Evolutionary conservation across 176 grass and related monocot species (phyloP).

Genomic region (Bolboschoenus planiculmis): DNA sequence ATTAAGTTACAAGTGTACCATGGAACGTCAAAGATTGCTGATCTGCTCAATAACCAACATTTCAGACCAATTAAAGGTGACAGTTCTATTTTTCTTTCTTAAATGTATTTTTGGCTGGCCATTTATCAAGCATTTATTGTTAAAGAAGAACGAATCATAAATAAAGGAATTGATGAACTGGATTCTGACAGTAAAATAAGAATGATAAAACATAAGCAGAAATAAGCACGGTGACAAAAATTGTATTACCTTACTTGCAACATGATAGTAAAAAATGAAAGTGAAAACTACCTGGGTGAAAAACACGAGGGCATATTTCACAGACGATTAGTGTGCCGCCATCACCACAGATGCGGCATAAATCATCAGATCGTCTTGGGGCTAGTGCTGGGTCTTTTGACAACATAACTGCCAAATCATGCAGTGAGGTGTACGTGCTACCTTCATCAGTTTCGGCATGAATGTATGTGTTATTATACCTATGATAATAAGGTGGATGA

Average conservation of each 20-base stretch:
- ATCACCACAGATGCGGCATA: constrained; percentile 36
- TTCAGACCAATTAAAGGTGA: neutral
- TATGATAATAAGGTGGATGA: constrained; percentile 4
- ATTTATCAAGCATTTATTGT: neutral
- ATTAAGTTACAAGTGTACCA: neutral
- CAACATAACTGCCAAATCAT: constrained; percentile 31
- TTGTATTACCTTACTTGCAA: neutral
- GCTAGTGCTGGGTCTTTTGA: constrained; percentile 24
- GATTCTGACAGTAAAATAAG: neutral
- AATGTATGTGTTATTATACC: constrained; percentile 43
- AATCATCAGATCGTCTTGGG: constrained; percentile 30
- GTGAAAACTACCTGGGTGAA: constrained; percentile 30
- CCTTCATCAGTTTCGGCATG: constrained; percentile 23
- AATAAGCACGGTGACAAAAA: neutral
- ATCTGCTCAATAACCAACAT: neutral
- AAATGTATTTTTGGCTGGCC: constrained; percentile 5
- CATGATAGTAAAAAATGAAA: neutral
- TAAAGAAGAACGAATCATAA: neutral
- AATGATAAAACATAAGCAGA: neutral
- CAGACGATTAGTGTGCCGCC: constrained; percentile 36
- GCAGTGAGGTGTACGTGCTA: constrained; percentile 26
- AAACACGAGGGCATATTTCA: constrained; percentile 35
- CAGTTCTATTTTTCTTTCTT: constrained; percentile 3
- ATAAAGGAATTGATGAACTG: neutral
- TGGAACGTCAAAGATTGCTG: neutral